Evolutionary conservation across 495 filamentous ascomycete species (phyloP), one percentile per base, ranked within the genome.

Genomic region (Platismatia glauca): DNA sequence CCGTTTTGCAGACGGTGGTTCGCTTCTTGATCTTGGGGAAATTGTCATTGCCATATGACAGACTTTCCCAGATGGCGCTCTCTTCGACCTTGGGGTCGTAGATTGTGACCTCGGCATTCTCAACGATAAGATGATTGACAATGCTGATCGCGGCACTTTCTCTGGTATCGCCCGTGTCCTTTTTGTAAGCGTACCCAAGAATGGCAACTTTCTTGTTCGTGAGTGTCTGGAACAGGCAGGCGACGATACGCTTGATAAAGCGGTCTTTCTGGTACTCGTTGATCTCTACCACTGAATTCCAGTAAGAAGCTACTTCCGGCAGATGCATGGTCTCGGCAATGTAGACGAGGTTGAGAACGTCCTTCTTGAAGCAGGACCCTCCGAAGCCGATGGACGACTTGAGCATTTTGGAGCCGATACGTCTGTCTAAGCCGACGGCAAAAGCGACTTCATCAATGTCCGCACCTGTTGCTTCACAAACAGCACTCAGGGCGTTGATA

Each of bases 121-220:
- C 88, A 18, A 82, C 78, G 33, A 86, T 75, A 29, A 95, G 71
- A 24, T 78, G 76, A 55, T 78, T 82, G 66, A 91, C 82, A 55
- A 93, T 78, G 34, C 83, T 82, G 18, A 90, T 79, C 0, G 89
- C 84, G 2, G 86, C 80, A 52, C 82, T 84, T 70, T 91, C 89
- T 11, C 90, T 80, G 8, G 85, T 89, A 71, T 95, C 89, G 16
- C 83, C 82, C 2, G 89, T 93, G 66, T 89, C 78, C 69, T 90
- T 88, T 76, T 95, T 93, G 75, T 89, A 95, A 2, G 89, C 84
- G 69, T 85, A 91, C 9, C 90, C 90, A 1, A 95, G 78, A 7
- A 93, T 70, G 1, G 86, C 81, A 31, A 93, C 77, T 69, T 88
- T 90, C 73, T 90, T 91, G 22, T 81, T 81, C 2, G 80, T 79